phyloP scores from a whole-genome alignment of 352 stramenopile species.

The Phytophthora sansomeana region DNA sequence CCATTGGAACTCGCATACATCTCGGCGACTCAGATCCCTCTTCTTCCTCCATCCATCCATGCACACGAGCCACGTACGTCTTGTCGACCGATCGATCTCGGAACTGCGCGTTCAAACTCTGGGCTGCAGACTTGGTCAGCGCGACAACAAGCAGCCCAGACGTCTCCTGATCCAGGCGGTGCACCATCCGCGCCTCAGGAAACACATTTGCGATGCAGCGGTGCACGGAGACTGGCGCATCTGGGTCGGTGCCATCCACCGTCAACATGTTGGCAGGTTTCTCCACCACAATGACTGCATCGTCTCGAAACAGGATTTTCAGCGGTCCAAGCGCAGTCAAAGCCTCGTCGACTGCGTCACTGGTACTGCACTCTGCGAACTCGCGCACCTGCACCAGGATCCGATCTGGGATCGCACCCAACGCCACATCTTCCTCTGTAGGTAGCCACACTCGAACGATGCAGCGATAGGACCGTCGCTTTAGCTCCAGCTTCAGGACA shows the following conservation, averaged over 20 bases:
- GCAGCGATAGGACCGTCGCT: conserved; percentile 20
- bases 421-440: conserved; percentile 17
- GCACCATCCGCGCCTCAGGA: conserved; percentile 71
- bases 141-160: conserved; percentile 78
- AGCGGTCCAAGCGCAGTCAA: conserved; percentile 32
- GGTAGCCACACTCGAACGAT: conserved; percentile 45
- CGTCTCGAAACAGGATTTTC: conserved; percentile 61
- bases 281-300: conserved; percentile 62
- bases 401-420: conserved; percentile 43
- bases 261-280: conserved; percentile 68
- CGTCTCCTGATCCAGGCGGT: conserved; percentile 82
- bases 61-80: conserved; percentile 63
- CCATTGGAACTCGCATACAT: conserved; percentile 57
- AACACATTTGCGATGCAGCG: conserved; percentile 50
- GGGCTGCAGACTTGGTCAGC: conserved; percentile 60
- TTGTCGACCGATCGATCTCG: conserved; percentile 65
- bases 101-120: conserved; percentile 76
- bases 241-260: conserved; percentile 55
- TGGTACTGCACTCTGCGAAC: conserved; percentile 32
- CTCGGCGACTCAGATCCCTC: conserved; percentile 24
- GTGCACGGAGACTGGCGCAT: conserved; percentile 54
- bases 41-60: conserved; percentile 42
- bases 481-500: conserved; percentile 35
- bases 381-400: conserved; percentile 59
- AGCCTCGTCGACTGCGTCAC: conserved; percentile 11